Conservation (phyloP, 805 yeast genomes). For the Nakazawaea sp. region DNA sequence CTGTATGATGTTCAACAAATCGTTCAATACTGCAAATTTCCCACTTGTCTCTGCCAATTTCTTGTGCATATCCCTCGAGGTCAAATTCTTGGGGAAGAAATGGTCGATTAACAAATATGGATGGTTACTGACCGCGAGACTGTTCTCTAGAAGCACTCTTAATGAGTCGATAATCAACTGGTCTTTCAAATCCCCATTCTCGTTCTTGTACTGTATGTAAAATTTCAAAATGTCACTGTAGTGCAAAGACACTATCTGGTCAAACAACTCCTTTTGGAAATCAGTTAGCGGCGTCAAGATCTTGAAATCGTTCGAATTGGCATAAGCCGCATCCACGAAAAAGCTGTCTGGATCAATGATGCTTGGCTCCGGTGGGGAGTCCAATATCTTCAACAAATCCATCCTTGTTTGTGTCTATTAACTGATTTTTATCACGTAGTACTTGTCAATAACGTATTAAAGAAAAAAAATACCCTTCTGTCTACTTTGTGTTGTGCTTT, state of each 20-base stretch:
- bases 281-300: constrained; percentile 80
- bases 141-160: constrained; percentile 66
- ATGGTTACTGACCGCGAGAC: constrained; percentile 78
- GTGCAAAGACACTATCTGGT: constrained; percentile 86
- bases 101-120: constrained; percentile 83
- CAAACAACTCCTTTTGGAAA: constrained; percentile 82
- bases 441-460: too few species aligned
- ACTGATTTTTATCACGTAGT: too few species aligned
- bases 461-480: too few species aligned
- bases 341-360: constrained; percentile 53
- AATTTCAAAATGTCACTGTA: constrained; percentile 86
- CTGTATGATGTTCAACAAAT: constrained; percentile 51
- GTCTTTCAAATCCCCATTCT: constrained; percentile 33
- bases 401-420: too few species aligned
- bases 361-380: constrained; percentile 80
- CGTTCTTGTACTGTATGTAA: constrained; percentile 55
- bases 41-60: constrained; percentile 76
- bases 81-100: constrained; percentile 73
- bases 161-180: constrained; percentile 68
- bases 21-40: constrained; percentile 67
- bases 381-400: constrained; percentile 73
- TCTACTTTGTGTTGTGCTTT: too few species aligned
- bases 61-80: constrained; percentile 62
- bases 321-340: constrained; percentile 25
- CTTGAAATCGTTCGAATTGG: constrained; percentile 57